phyloP scores from a whole-genome alignment of 352 stramenopile species.

The Thraustochytrium striatum region DNA sequence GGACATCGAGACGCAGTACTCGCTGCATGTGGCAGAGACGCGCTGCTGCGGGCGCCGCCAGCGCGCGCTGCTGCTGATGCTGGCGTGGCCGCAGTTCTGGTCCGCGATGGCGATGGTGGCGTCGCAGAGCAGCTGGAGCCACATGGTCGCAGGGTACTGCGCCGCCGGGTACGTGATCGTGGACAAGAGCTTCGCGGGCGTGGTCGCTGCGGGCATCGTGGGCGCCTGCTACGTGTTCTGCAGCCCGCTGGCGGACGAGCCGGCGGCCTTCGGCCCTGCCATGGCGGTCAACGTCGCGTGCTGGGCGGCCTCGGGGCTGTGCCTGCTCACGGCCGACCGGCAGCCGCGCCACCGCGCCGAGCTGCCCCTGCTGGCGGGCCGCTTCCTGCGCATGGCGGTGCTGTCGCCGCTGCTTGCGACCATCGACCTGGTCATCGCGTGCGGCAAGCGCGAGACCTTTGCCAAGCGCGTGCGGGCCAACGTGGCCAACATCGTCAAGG shows the following conservation, averaged over 20 bases:
- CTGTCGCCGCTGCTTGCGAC: constrained; percentile 32
- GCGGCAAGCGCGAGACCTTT: constrained; percentile 22
- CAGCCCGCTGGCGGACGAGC: neutral
- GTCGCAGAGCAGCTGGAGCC: neutral
- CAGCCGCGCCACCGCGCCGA: neutral
- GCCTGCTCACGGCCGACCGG: neutral
- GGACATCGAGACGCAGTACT: constrained; percentile 44
- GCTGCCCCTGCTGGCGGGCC: neutral
- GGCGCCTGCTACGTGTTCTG: neutral
- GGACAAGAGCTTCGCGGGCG: neutral
- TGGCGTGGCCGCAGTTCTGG: constrained; percentile 22
- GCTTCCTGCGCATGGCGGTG: constrained; percentile 4
- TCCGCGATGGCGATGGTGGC: constrained; percentile 26
- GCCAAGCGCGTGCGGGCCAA: neutral
- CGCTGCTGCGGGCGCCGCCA: neutral
- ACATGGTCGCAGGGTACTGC: constrained; percentile 25
- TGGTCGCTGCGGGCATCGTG: neutral
- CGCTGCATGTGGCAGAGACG: neutral
- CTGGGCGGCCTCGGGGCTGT: neutral
- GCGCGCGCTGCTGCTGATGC: constrained; percentile 8
- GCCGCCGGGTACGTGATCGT: constrained; percentile 25
- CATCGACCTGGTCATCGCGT: constrained; percentile 17
- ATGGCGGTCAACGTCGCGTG: constrained; percentile 12
- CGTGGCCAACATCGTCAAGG: neutral
- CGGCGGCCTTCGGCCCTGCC: neutral